Base-by-base conservation (phyloP, 257 asterid species). In the Solanum clarkiae region DNA sequence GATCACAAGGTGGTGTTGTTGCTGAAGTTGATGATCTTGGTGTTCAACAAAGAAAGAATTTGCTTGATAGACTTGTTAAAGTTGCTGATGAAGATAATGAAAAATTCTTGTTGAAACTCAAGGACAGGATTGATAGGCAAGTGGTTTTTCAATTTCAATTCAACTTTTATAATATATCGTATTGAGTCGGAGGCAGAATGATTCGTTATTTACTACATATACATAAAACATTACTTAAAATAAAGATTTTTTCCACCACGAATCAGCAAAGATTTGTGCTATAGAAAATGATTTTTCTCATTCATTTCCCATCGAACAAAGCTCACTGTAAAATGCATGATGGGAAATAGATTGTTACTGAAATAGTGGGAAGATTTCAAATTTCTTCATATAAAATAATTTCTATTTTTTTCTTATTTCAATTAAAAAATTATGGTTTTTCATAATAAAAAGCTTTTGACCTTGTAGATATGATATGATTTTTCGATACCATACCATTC, bases 91-190 rank as follows among this genome's bases (percentile, higher is more conserved):
- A 88, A 16, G 96, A 94, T 86, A 94, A 94, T 29, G 93, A 94
- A 88, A 88, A 88, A 84, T 94, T 94, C 89, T 86, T 94, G 92
- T 71, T 87, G 74, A 93, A 89, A 81, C 94, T 94, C 53, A 92
- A 88, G 86, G 71, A 89, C 84, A 91, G 98, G 80, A 84, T 94
- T 45, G 98, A 94, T 24, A 92, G 96, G 96, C 91, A 75, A 55
- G 40, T 20, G 24, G 8, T 17, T 56, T 18, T 56, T 56, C 3
- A 1, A 56, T 65, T 65, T 63, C 10, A 62, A 24, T 62, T 62
- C 10, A 62, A 24, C 36, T 22, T 62, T 10, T 62, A 22, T 60
- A 22, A 56, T 13, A 15, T 56, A 4, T 53, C 14, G 36, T 53
- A 2, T 53, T 3, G 26, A 9, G 29, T n/a, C 29, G 7, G 66